Base-by-base conservation (phyloP, 805 yeast genomes). In the Candida coleopterorum region DNA sequence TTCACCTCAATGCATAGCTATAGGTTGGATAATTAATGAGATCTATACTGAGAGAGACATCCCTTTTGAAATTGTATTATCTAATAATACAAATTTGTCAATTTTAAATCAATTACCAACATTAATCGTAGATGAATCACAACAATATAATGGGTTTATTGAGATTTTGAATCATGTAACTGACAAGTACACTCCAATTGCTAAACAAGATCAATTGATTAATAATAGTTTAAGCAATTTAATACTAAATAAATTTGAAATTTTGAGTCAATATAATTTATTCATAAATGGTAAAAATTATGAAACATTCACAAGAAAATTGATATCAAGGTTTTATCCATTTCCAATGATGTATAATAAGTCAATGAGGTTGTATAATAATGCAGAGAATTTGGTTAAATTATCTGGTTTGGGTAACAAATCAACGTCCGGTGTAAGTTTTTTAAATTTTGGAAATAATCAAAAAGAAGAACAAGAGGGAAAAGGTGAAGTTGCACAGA, bases 301-400 rank as follows among this genome's bases (percentile, higher is more conserved):
- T 54, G 82, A 76, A 40, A 53, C 62, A 9, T 79, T 70, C 46
- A 74, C 87, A 4, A 65, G 85, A 42, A 71, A 72, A 16, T 47
- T 72, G 12, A 80, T 80, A 50, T 61, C 67, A 29, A 46, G 60
- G 4, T 69, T 75, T 38, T 55, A 81, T 14, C 81, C 85, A 6
- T 83, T 82, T 60, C 90, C 89, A 8, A 70, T 81, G 74, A 85
- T 81, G 72, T 82, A 81, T 52, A 75, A 74, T 42, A 77, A 81
- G 16, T 88, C 89, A 1, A 44, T 76, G 25, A 61, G 58, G 28
- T 64, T 66, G 39, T 68, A 67, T 46, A 50, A 55, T 35, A 38
- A 43, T 27, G 73, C 73, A 1, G 58, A 60, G 38, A 57, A 53
- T 14, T 60, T 56, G 40, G 60, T 62, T 9, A 45, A 52, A 31